Evolutionary conservation across 2,329 filamentous ascomycete species (phyloP), one percentile per base, ranked within the genome.

Genomic region (Echinosphaeria canescens): DNA sequence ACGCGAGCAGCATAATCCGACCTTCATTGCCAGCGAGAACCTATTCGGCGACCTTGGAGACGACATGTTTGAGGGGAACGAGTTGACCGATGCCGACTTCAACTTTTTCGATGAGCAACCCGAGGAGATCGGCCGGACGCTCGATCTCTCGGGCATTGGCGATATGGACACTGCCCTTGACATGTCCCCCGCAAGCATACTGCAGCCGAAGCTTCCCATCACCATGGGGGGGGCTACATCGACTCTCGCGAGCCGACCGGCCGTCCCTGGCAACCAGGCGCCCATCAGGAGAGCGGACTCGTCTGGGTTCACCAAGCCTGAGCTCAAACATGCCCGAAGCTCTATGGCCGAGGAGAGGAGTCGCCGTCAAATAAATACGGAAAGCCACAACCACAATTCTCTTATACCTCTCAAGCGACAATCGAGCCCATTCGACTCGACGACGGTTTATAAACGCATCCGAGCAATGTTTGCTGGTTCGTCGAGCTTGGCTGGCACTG

Each of bases 51-150:
- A 78, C 29, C 56, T 76, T 35, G 69, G 69, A 10, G 64, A 62
- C 7, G 72, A 79, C 35, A 63, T 74, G 36, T 80, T 79, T 46
- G 69, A 61, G n/a, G 64, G 70, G n/a, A 62, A 67, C 33, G 65
- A 70, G 35, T 59, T 85, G n/a, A 82, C 74, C 2, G 79, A 88
- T 36, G 76, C 69, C 5, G 79, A 88, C 40, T 85, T 85, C 42
- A 79, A 65, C 42, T 85, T 84, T 44, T 85, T 85, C 36, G 76
- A 85, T 38, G 70, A 75, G 32, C 49, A 60, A 15, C 54, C 60
- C 3, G 17, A 10, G 6, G 7, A 19, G 7, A 52, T 43, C 3
- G 48, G 45, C 9, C 44, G 48, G 14, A 51, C 51, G 23, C 30
- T 57, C 22, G 48, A 50, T 18, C 33, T 48, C 3, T 36, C 48